Evolutionary conservation across 139 green algal genomes (phyloP).

Genomic region (Coelastrella sp.): DNA sequence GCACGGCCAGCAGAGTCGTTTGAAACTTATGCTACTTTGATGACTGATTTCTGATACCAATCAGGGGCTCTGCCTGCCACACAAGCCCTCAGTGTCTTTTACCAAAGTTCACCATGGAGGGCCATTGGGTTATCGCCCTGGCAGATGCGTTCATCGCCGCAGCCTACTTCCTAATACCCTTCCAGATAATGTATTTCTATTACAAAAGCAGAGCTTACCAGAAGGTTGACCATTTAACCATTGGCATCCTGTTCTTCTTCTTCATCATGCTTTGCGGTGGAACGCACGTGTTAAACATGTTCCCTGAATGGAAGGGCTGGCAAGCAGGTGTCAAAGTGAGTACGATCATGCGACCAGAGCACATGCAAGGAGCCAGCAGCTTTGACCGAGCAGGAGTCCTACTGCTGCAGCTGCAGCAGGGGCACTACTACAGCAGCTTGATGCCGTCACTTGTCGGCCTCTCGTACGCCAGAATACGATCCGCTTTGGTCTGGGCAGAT

Average conservation of each 20-base stretch:
- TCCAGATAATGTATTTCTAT: not conserved
- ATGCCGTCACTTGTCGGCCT: too few relatives aligned
- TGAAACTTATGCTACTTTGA: too few relatives aligned
- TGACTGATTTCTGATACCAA: too few relatives aligned
- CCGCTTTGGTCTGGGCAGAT: too few relatives aligned
- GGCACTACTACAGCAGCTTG: too few relatives aligned
- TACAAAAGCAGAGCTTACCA: not conserved
- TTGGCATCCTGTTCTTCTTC: not conserved
- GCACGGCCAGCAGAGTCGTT: too few relatives aligned
- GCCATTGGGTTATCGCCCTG: constrained; percentile 1
- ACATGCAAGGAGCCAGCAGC: not conserved
- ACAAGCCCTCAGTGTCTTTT: too few relatives aligned
- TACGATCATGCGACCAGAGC: not conserved
- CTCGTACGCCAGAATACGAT: too few relatives aligned
- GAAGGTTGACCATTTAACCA: not conserved
- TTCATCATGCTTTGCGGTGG: constrained; percentile 14
- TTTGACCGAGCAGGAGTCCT: too few relatives aligned
- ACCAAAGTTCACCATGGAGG: not conserved
- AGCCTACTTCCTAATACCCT: not conserved
- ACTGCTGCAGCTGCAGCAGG: too few relatives aligned
- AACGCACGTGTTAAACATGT: not conserved
- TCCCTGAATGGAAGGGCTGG: not conserved
- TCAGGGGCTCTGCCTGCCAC: too few relatives aligned
- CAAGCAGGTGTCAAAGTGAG: not conserved
- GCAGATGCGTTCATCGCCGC: not conserved